A percentile compares a stretch with the other conserved stretches of the same genome.
Evolutionary conservation across 1,284 basidiomycete genomes (phyloP).

Genomic region (Ceratobasidium sp.): DNA sequence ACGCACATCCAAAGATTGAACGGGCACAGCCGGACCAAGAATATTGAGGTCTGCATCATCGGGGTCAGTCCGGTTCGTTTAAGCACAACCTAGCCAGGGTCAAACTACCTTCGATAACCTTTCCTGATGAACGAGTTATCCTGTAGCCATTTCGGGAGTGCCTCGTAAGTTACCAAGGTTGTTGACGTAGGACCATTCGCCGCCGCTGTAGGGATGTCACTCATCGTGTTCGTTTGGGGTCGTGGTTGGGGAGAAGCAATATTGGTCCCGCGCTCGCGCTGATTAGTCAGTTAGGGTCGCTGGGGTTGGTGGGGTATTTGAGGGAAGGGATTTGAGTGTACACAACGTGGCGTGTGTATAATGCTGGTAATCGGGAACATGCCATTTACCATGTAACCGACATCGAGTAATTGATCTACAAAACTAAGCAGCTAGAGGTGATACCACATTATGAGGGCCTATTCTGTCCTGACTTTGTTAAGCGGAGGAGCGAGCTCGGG

Average conservation of each 20-base stretch:
- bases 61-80: slow-evolving; percentile 2
- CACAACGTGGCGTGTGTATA: slow-evolving; percentile 7
- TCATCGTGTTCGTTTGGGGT: slow-evolving; percentile 14
- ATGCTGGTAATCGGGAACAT: not conserved
- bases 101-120: slow-evolving; percentile 76
- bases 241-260: slow-evolving; percentile 23
- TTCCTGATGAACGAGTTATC: slow-evolving; percentile 81
- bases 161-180: slow-evolving; percentile 12
- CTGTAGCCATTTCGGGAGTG: slow-evolving; percentile 55
- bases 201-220: not conserved
- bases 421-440: too few species aligned
- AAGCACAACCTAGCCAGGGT: not conserved
- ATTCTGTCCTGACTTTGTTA: slow-evolving; percentile 13
- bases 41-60: slow-evolving; percentile 66
- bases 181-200: not conserved
- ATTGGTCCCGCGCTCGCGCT: too few species aligned
- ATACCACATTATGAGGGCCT: not conserved
- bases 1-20: slow-evolving; percentile 81
- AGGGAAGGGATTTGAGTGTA: not conserved
- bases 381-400: not conserved
- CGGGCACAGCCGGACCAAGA: slow-evolving; percentile 73
- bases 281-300: slow-evolving; percentile 30
- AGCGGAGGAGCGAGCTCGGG: not conserved
- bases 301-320: not conserved
- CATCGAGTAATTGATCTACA: not conserved